Evolutionary conservation across 2,329 filamentous ascomycete genomes (phyloP), one percentile per base, ranked within the genome.

Genomic region (Phialocephala sp.): DNA sequence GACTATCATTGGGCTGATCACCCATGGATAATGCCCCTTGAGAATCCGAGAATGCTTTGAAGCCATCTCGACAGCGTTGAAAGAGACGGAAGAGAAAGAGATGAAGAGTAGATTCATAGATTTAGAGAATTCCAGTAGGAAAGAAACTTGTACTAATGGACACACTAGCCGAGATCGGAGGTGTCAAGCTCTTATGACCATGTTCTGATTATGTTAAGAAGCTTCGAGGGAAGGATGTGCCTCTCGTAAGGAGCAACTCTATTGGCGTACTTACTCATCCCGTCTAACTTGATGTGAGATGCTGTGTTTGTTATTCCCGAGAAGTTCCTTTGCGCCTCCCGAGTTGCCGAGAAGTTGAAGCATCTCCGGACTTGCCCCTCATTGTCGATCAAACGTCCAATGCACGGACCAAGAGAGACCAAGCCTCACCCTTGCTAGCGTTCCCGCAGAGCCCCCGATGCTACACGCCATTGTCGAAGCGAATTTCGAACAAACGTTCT

Each of bases 1-100:
- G 55, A 84, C 80, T 36, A 93, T 81, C 22, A 91, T 76, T 6
- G 88, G 89, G 1, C 77, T 71, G 41, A 80, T 75, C 4, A 81
- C 83, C 87, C 88, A 91, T 70, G 87, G 86, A 72, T 89, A 88
- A 72, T 76, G 61, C 78, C 64, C 35, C 11, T 64, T 72, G 77
- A 71, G 22, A 14, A 24, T 62, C 32, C 63, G 20, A 8, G 35
- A 20, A 52, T 60, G 60, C 15, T 59, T 45, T 14, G 57, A 37
- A 35, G 63, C 22, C 65, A 66, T 66, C 12, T 20, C 43, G 37
- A 24, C 20, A 15, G 22, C 6, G 20, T 15, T 62, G 3, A 27
- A 9, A 37, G n/a, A 45, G 18, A 43, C 9, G 9, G 24, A 43
- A 43, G 32, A 41, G 15, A 12, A 41, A 14, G 37, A 8, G 43